These are phyloP conservation scores for Apium graveolens DNA, from an alignment of 129 eudicot species.

Conservation along the genomic window DNA sequence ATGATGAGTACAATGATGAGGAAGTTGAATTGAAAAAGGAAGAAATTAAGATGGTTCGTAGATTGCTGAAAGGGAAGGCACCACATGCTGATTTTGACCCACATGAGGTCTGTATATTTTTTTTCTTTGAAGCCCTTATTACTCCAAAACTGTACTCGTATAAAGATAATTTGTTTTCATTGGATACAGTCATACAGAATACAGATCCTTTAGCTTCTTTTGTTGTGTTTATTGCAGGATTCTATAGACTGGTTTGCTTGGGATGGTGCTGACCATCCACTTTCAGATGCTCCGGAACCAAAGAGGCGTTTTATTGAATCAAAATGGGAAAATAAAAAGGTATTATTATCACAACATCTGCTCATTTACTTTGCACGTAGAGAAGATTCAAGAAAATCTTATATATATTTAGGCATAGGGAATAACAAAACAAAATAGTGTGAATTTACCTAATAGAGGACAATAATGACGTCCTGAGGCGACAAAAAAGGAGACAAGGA, in stretches of 20 bases:
- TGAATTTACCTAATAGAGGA: not conserved
- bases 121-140: not conserved
- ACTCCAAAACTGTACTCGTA: not conserved
- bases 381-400: not conserved
- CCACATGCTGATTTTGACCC: conserved; percentile 95
- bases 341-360: conserved; percentile 11
- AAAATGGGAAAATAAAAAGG: conserved; percentile 85
- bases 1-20: conserved; percentile 84
- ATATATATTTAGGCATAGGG: not conserved
- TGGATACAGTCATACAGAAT: not conserved
- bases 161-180: conserved; percentile 3
- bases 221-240: conserved; percentile 42
- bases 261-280: conserved; percentile 83
- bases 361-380: not conserved
- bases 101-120: conserved; percentile 42
- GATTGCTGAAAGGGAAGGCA: conserved; percentile 72
- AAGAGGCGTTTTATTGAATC: conserved; percentile 96
- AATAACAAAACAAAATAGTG: not conserved
- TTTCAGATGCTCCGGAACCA: conserved; percentile 97
- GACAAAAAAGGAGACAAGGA: not conserved
- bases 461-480: not conserved
- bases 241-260: conserved; percentile 84
- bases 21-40: conserved; percentile 74
- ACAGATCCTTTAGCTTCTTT: not conserved
- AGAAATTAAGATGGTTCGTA: conserved; percentile 58